Conservation (phyloP, 306 rosid species). For the Gastrolobium villosum region DNA sequence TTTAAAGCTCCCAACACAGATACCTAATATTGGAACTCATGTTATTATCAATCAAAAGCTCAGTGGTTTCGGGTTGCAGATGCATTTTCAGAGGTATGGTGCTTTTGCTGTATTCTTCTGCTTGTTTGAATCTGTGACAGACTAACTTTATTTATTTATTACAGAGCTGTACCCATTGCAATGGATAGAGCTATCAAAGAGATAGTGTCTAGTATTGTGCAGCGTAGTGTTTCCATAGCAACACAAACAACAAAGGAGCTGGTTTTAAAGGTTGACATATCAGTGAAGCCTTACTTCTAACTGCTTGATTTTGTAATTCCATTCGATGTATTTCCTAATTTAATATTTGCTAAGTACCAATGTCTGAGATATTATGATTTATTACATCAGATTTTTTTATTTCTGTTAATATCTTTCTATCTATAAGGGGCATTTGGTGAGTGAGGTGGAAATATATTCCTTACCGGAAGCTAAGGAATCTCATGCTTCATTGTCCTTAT, state of each 20-base stretch:
- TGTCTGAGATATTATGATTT: neutral
- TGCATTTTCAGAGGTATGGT: conserved; percentile 91
- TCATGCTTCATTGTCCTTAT: neutral
- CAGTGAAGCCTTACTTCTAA: conserved; percentile 16
- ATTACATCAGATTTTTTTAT: neutral
- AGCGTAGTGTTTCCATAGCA: conserved; percentile 98
- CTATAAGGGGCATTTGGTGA: conserved; percentile 8
- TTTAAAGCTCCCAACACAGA: conserved; percentile 75
- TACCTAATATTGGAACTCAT: conserved; percentile 86
- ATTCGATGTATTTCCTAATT: neutral
- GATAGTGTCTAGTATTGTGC: conserved; percentile 85
- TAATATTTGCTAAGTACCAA: conserved; percentile 17
- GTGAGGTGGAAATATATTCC: neutral
- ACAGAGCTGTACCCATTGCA: conserved; percentile 88
- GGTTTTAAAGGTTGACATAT: conserved; percentile 83
- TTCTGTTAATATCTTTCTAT: conserved; percentile 26
- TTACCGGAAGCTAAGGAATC: neutral
- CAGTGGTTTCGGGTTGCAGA: conserved; percentile 72
- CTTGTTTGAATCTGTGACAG: conserved; percentile 20
- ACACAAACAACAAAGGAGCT: conserved; percentile 98
- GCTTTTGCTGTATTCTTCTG: conserved; percentile 31
- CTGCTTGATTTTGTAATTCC: conserved; percentile 1
- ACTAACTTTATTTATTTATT: conserved; percentile 43
- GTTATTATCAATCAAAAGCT: conserved; percentile 90
- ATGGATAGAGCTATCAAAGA: conserved; percentile 98